Evolutionary conservation across 176 grass and related monocot species (phyloP).

Genomic region (sorghum (Sorghum bicolor)): Sorghum_bicolor_NCBIv3 NC_012877.2:1940501-1941000

Average conservation of each 20-base stretch:
- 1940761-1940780: neutral
- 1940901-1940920: neutral
- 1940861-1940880: conserved; percentile 17
- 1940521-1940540: neutral
- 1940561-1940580: neutral
- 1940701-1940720: neutral
- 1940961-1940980: neutral
- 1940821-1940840: neutral
- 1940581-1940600: neutral
- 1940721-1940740: neutral
- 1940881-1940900: conserved; percentile 19
- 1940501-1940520: neutral
- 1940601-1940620: neutral
- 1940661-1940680: neutral
- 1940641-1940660: neutral
- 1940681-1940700: neutral
- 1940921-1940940: conserved; percentile 9
- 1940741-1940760: neutral
- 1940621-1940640: neutral
- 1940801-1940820: neutral
- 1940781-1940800: neutral
- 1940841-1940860: neutral
- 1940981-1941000: neutral
- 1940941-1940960: neutral
- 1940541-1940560: neutral